Percentiles rank a stretch among this genome's conserved stretches.
These are phyloP conservation scores for Gonapodya sp. DNA, from an alignment of 192 early-diverging fungal genomes.

Conservation along the genomic window DNA sequence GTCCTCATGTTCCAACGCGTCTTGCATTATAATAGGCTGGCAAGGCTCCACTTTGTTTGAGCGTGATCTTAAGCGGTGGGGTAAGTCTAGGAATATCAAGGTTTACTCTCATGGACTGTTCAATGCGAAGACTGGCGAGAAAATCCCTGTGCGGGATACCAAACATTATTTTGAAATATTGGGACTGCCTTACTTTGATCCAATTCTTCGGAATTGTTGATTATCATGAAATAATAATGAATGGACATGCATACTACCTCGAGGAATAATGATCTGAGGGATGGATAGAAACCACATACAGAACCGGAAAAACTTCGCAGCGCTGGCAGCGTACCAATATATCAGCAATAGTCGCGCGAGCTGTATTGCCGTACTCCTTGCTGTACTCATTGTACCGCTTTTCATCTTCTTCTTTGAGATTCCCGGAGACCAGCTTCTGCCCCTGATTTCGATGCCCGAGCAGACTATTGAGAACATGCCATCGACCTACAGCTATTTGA, in stretches of 20 bases:
- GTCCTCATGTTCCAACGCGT: no score
- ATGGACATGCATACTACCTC: no score
- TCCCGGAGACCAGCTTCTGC: not conserved
- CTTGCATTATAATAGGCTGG: no score
- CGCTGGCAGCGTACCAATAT: no score
- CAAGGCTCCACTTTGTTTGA: conserved; percentile 23
- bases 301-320: no score
- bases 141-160: conserved; percentile 18
- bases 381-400: no score
- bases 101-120: conserved; percentile 26
- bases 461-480: not conserved
- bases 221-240: not conserved
- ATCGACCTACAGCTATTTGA: not conserved
- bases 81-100: conserved; percentile 12
- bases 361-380: no score
- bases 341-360: no score
- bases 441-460: not conserved
- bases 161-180: conserved; percentile 20
- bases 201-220: conserved; percentile 20
- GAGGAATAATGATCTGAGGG: no score
- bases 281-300: no score
- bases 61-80: conserved; percentile 20
- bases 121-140: conserved; percentile 14
- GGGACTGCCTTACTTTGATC: conserved; percentile 20
- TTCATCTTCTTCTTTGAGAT: no score